Percentiles rank a stretch among this genome's conserved stretches.
Evolutionary conservation across 306 rosid genomes (phyloP).

Genomic region (Luffa acutangula): DNA sequence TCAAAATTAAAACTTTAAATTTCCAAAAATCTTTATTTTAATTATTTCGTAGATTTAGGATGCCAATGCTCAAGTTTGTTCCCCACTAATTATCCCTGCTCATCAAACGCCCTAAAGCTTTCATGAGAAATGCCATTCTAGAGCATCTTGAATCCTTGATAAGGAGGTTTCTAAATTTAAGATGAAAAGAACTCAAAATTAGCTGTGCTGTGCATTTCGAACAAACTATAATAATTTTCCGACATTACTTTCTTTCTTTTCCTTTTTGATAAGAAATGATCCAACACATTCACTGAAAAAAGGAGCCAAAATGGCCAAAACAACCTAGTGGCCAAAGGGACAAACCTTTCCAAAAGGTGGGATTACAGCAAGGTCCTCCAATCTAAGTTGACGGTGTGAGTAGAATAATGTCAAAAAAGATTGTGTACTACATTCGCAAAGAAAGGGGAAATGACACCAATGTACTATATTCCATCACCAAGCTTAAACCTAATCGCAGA

Average conservation of each 20-base stretch:
- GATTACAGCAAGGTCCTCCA: no score
- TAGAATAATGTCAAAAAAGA: no score
- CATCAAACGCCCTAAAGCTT: background rate
- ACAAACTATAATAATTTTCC: background rate
- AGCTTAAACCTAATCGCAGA: background rate
- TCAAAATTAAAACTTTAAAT: background rate
- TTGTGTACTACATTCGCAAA: no score
- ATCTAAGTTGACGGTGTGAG: no score
- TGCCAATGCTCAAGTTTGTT: background rate
- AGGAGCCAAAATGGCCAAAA: background rate
- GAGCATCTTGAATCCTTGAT: background rate
- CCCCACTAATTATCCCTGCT: background rate
- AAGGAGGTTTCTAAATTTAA: background rate
- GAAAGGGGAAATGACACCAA: background rate
- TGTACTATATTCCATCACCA: background rate
- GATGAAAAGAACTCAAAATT: background rate
- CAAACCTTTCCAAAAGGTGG: background rate
- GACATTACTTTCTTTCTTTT: background rate
- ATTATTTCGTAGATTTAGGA: no score
- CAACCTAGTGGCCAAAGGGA: background rate
- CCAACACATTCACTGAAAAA: background rate
- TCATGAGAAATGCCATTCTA: background rate
- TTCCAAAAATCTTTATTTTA: no score
- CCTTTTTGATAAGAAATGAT: no score
- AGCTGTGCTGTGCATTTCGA: background rate